Conservation (phyloP, 352 stramenopile species). For the Phytophthora kernoviae region DNA sequence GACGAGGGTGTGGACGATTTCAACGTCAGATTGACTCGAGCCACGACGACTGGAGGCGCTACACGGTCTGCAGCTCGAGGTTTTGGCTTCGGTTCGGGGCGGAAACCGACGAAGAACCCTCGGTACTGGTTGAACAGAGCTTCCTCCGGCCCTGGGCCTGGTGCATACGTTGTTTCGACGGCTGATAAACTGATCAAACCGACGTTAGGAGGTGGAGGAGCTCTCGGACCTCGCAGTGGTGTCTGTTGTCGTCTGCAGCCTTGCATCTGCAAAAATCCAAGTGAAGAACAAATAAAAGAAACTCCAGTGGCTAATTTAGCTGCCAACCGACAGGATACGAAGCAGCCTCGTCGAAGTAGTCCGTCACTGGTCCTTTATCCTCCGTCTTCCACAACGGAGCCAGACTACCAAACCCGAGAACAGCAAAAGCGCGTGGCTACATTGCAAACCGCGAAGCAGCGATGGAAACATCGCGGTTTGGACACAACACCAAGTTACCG, state of each 20-base stretch:
- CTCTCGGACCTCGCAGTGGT: constrained; percentile 16
- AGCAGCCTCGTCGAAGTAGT: constrained; percentile 23
- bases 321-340: constrained; percentile 10
- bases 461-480: constrained; percentile 24
- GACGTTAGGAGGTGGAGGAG: constrained; percentile 17
- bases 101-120: constrained; percentile 6
- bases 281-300: constrained; percentile 3
- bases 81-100: constrained; percentile 29
- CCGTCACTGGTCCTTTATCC: constrained; percentile 20
- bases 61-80: constrained; percentile 1
- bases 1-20: not conserved
- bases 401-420: constrained; percentile 32
- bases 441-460: constrained; percentile 24
- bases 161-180: constrained; percentile 28
- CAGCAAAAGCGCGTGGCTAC: constrained; percentile 30
- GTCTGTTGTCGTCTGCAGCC: constrained; percentile 30
- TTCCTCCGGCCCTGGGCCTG: constrained; percentile 25
- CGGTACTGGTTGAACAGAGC: constrained; percentile 17
- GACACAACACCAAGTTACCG: constrained; percentile 26
- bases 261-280: constrained; percentile 24
- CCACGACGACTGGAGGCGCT: not conserved
- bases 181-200: constrained; percentile 29
- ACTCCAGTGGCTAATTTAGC: not conserved
- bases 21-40: too few species aligned
- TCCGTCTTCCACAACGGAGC: constrained; percentile 3